Conservation (phyloP, 164 flowering plant species). For the Pachysandra terminalis region DNA sequence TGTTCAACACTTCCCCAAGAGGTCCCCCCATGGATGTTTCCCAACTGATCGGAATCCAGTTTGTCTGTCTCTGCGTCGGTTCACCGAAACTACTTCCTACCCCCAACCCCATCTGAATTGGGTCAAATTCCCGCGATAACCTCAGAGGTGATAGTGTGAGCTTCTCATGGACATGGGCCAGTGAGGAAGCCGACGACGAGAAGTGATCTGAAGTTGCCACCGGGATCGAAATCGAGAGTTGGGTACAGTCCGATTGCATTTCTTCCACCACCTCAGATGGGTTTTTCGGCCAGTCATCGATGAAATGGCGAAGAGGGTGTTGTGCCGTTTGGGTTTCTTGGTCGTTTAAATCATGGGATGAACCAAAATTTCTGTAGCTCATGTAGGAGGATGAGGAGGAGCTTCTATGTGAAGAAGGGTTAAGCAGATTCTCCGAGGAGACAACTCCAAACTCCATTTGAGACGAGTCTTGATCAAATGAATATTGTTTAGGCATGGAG, state of each 20-base stretch:
- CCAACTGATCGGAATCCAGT: constrained; percentile 70
- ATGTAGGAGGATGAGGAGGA: too few species aligned
- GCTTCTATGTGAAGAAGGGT: constrained; percentile 30
- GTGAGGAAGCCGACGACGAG: constrained; percentile 48
- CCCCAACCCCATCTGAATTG: constrained; percentile 59
- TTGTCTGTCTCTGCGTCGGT: constrained; percentile 33
- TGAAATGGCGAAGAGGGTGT: constrained; percentile 55
- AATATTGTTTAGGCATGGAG: not conserved
- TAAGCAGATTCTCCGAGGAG: constrained; percentile 50
- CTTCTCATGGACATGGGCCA: constrained; percentile 49
- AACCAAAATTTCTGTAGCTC: constrained; percentile 25
- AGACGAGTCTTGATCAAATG: constrained; percentile 25
- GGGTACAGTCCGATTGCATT: constrained; percentile 56
- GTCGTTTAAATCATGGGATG: constrained; percentile 30
- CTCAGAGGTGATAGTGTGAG: constrained; percentile 52
- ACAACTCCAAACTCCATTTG: constrained; percentile 47
- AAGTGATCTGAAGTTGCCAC: constrained; percentile 42
- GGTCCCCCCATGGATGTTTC: constrained; percentile 82
- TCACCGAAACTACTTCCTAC: constrained; percentile 35
- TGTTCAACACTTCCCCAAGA: constrained; percentile 74
- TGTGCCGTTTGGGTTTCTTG: constrained; percentile 40
- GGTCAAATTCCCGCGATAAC: constrained; percentile 48
- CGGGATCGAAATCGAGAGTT: constrained; percentile 76
- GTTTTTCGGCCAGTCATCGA: constrained; percentile 67
- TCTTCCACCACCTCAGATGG: constrained; percentile 39